Conservation (phyloP, 2,329 filamentous ascomycete genomes). For the Colletotrichum salicis region DNA sequence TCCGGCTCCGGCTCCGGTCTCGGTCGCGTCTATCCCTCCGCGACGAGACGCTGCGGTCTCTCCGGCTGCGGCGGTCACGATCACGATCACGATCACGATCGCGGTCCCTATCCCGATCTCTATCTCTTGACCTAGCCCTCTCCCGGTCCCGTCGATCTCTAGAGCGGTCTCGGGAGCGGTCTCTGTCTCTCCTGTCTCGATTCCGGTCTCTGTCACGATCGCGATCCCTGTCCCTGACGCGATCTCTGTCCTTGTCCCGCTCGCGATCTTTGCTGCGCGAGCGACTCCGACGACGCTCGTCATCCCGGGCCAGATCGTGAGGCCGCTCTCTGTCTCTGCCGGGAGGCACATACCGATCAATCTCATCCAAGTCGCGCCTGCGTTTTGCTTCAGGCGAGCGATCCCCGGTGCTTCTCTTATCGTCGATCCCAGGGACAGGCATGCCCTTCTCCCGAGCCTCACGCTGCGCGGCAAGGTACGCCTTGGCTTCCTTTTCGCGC, state of each 20-base stretch:
- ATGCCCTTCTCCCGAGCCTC: conserved; percentile 69
- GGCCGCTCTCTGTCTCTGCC: conserved; percentile 49
- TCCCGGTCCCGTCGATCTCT: conserved; percentile 41
- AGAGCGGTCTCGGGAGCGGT: conserved; percentile 41
- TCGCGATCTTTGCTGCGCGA: conserved; percentile 49
- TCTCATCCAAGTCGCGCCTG: conserved; percentile 49
- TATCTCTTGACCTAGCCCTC: conserved; percentile 47
- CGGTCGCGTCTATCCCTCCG: conserved; percentile 23
- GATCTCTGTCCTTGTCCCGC: conserved; percentile 44
- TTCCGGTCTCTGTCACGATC: conserved; percentile 47
- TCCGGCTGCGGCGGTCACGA: conserved; percentile 22
- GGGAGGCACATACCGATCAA: conserved; percentile 60
- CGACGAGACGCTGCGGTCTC: conserved; percentile 24
- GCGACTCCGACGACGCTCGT: conserved; percentile 48
- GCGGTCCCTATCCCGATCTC: conserved; percentile 36
- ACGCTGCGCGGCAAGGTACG: conserved; percentile 70
- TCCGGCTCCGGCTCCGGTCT: conserved; percentile 23
- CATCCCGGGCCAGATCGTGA: conserved; percentile 41
- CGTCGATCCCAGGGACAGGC: conserved; percentile 67
- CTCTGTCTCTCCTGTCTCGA: conserved; percentile 41
- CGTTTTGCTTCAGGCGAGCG: conserved; percentile 55
- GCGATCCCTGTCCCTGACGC: conserved; percentile 45
- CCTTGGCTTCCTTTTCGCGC: conserved; percentile 72
- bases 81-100: conserved; percentile 36
- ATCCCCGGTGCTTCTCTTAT: conserved; percentile 55